Conservation (phyloP, 805 yeast genomes). For the Kodamaea laetipori region DNA sequence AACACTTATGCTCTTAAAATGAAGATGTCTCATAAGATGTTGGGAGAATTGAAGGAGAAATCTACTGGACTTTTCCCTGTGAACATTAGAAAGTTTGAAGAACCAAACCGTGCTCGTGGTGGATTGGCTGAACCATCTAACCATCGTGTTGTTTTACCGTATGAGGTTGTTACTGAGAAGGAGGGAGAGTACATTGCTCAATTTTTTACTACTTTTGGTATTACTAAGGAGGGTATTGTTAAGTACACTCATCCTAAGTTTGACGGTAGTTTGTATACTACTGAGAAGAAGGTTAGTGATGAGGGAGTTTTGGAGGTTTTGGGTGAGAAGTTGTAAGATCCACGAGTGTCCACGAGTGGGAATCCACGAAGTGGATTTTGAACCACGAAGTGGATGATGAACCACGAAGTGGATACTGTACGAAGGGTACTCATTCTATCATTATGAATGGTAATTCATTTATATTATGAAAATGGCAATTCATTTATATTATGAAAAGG, state of each 20-base stretch:
- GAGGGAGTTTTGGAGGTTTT: background rate
- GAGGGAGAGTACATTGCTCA: conserved; percentile 69
- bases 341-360: background rate
- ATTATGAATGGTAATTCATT: no score
- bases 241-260: conserved; percentile 62
- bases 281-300: conserved; percentile 44
- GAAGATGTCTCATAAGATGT: conserved; percentile 66
- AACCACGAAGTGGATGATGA: no score
- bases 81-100: conserved; percentile 63
- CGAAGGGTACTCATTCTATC: no score
- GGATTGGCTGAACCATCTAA: conserved; percentile 72
- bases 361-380: background rate
- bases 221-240: conserved; percentile 72
- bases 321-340: background rate
- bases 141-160: conserved; percentile 67
- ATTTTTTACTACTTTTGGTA: conserved; percentile 71
- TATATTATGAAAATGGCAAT: no score
- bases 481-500: no score
- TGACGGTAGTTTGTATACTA: conserved; percentile 48
- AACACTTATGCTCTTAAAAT: conserved; percentile 67
- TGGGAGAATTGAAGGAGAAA: conserved; percentile 67
- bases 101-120: conserved; percentile 70
- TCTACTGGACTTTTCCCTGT: conserved; percentile 66
- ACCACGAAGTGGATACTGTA: no score
- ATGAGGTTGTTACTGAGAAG: conserved; percentile 68